phyloP scores from a whole-genome alignment of 257 asterid genomes.

The Ocimum tenuiflorum region DNA sequence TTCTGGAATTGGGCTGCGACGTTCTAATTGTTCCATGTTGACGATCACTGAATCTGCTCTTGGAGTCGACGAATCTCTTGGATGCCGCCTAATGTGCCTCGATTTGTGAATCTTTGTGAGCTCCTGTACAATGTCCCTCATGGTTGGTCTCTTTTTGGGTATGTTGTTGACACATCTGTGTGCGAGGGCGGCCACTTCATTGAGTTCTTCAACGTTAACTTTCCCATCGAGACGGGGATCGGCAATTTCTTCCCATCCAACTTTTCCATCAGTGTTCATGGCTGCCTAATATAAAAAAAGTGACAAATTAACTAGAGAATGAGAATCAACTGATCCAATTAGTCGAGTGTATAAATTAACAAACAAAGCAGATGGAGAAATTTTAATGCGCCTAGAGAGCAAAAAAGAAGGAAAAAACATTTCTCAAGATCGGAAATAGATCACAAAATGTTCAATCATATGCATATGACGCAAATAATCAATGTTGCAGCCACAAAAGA shows the following conservation, averaged over 20 bases:
- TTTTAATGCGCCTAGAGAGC: neutral
- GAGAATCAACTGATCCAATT: neutral
- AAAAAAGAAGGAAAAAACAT: neutral
- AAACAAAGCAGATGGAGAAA: neutral
- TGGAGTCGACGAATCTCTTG: conserved; percentile 37
- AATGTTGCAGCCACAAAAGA: neutral
- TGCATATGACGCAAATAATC: neutral
- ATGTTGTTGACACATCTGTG: conserved; percentile 60
- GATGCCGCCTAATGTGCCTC: conserved; percentile 37
- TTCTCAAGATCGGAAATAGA: neutral
- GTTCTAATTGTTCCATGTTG: conserved; percentile 38
- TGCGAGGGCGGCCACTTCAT: conserved; percentile 69
- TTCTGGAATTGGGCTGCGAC: conserved; percentile 33
- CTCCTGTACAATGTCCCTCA: conserved; percentile 79
- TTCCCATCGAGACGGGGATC: conserved; percentile 83
- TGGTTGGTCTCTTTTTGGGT: conserved; percentile 65
- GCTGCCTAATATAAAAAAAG: conserved; percentile 59
- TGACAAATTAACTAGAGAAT: neutral
- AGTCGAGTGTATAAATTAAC: neutral
- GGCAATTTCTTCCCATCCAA: conserved; percentile 86
- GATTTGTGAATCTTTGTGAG: conserved; percentile 55
- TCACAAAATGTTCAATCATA: neutral
- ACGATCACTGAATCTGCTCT: conserved; percentile 34
- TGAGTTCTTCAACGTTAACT: conserved; percentile 52
- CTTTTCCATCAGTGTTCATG: conserved; percentile 77